Evolutionary conservation across 176 grass and related monocot genomes (phyloP), one percentile per base, ranked within the genome.

Genomic region (Secale cereale): DNA sequence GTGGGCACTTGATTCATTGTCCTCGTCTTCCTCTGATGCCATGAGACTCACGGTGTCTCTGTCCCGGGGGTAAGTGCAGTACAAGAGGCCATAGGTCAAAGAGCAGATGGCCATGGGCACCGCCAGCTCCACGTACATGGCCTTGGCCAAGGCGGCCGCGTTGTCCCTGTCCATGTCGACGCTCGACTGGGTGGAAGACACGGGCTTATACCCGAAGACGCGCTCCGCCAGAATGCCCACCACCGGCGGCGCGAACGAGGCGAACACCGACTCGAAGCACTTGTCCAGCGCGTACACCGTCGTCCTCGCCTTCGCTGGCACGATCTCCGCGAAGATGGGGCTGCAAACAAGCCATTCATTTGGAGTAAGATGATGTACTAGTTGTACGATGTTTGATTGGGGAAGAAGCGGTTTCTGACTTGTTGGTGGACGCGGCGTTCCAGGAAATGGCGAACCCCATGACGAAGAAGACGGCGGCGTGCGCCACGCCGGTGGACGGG

Each of bases 31-130:
- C 50, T 87, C 91, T 16, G 83, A 65, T 13, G 80, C 84, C 81
- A 84, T 81, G 0, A 89, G 68, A 45, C 46, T 77, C 3, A 76
- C 87, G 0, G 76, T 84, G 5, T 85, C 60, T 46, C 91, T 90
- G 70, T 92, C 91, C 10, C 80, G 87, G 0, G 91, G 91, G 54
- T 92, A 92, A 26, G 83, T 92, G 60, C 81, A 74, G 80, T 92
- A 92, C 30, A 92, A 28, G 62, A 90, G 90, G 56, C 36, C 78
- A 86, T 92, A 92, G 27, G 88, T 85, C 23, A 84, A 59, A 69
- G 83, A 90, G 26, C 91, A 92, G 60, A 93, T 78, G 17, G 81
- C 80, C 91, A 93, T 93, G 31, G 91, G 91, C 85, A 93, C 88
- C 2, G 91, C 84, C 2, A 93, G 80, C 77, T 89, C 83, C 17